Conservation (phyloP, 202 grass and related monocot species). For the Digitaria exilis region DNA sequence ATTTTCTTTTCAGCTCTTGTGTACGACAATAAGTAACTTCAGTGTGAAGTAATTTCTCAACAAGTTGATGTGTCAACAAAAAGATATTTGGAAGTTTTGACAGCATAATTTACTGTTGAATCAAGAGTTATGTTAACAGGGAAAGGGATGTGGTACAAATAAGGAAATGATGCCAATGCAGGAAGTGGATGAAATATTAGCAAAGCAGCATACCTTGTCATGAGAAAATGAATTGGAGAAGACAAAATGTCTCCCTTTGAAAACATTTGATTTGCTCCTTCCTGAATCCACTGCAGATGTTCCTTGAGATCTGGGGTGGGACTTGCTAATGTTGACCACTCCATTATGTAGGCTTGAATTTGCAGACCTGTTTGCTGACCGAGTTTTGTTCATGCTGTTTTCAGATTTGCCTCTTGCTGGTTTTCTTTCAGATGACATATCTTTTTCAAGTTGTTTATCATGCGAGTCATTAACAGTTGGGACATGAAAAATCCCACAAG, state of each 20-base stretch:
- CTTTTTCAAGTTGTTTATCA: slow-evolving; percentile 55
- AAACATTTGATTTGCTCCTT: slow-evolving; percentile 64
- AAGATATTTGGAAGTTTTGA: slow-evolving; percentile 8
- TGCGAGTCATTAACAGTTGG: slow-evolving; percentile 51
- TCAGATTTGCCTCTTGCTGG: slow-evolving; percentile 47
- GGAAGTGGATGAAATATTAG: too few species aligned
- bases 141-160: not conserved
- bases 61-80: slow-evolving; percentile 21
- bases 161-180: slow-evolving; percentile 20
- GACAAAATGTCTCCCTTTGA: slow-evolving; percentile 75
- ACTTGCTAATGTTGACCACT: slow-evolving; percentile 35
- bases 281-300: slow-evolving; percentile 34
- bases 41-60: slow-evolving; percentile 16
- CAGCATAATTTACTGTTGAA: slow-evolving; percentile 29
- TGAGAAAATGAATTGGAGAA: slow-evolving; percentile 87
- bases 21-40: slow-evolving; percentile 5
- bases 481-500: slow-evolving; percentile 44
- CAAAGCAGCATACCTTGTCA: slow-evolving; percentile 55
- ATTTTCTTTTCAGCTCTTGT: slow-evolving; percentile 11
- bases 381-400: slow-evolving; percentile 31
- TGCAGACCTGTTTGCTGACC: slow-evolving; percentile 40
- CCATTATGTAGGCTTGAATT: slow-evolving; percentile 53
- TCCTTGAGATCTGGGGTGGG: slow-evolving; percentile 18
- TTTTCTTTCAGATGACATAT: slow-evolving; percentile 59
- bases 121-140: slow-evolving; percentile 9